Evolutionary conservation across 768 basidiomycete genomes (phyloP).

Genomic region (Amanita muscaria): DNA sequence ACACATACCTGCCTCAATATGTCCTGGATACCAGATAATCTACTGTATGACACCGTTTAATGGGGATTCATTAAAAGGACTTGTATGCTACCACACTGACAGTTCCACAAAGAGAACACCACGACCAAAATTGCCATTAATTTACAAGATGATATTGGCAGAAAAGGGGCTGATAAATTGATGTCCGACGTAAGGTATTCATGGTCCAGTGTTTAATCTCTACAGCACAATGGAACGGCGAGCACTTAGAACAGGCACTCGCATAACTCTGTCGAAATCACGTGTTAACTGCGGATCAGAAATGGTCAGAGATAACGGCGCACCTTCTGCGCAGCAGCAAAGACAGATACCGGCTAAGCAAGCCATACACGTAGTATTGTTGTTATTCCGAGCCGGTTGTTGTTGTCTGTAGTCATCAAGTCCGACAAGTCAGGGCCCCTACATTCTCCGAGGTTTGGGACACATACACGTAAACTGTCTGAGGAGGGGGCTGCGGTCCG

Average conservation of each 20-base stretch:
- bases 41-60: no score
- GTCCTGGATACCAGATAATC: no score
- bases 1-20: no score
- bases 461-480: constrained; percentile 72
- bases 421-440: no score
- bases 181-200: background rate
- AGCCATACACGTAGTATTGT: constrained; percentile 43
- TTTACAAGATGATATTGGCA: no score
- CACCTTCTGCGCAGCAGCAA: constrained; percentile 73
- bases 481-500: constrained; percentile 45
- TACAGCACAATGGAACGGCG: background rate
- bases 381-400: constrained; percentile 36
- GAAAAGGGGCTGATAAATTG: no score
- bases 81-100: no score
- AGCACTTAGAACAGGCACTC: constrained; percentile 54
- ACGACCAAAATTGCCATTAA: no score
- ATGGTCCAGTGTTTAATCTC: background rate
- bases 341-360: constrained; percentile 56
- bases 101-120: no score
- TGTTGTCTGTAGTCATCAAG: constrained; percentile 33
- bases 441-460: background rate
- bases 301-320: constrained; percentile 17
- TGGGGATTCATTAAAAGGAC: background rate
- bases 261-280: constrained; percentile 47
- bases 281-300: background rate